phyloP scores from a whole-genome alignment of 306 rosid genomes.

The Vigna nakashimae region DNA sequence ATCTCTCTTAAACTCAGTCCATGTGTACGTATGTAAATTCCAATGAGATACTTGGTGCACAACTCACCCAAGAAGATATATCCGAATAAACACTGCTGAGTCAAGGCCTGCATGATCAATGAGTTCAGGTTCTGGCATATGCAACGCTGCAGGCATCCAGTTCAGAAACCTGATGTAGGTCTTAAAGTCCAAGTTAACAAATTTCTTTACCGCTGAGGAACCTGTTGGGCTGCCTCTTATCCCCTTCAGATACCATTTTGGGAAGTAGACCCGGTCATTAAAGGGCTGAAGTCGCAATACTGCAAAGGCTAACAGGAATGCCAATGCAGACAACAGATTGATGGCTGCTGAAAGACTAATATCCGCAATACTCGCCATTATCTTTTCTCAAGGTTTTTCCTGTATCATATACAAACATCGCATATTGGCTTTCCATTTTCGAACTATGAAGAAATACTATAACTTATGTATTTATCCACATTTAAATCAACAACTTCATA shows the following conservation, averaged over 20 bases:
- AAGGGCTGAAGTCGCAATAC: constrained; percentile 81
- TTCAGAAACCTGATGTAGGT: constrained; percentile 73
- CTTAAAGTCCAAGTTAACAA: constrained; percentile 69
- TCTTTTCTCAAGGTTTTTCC: constrained; percentile 42
- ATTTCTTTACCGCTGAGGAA: constrained; percentile 52
- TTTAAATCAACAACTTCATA: background rate
- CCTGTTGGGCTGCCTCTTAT: constrained; percentile 76
- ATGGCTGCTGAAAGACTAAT: constrained; percentile 73
- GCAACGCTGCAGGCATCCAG: constrained; percentile 96
- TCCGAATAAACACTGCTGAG: constrained; percentile 83
- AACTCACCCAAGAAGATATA: constrained; percentile 84
- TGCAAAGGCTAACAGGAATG: constrained; percentile 77
- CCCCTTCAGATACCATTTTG: constrained; percentile 96
- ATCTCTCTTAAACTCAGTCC: constrained; percentile 1
- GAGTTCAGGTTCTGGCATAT: constrained; percentile 92
- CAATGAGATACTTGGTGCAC: constrained; percentile 2
- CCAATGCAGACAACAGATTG: constrained; percentile 66
- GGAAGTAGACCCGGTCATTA: constrained; percentile 88
- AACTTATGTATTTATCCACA: constrained; percentile 1
- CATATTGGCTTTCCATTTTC: constrained; percentile 26
- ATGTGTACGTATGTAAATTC: background rate
- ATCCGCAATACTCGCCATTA: constrained; percentile 77
- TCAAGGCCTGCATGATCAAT: constrained; percentile 93
- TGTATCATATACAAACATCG: constrained; percentile 38
- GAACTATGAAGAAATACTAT: constrained; percentile 10